A percentile compares a stretch with the other conserved stretches of the same genome.
Evolutionary conservation across 1,139 yeast species (phyloP).

Genomic region (Hyphopichia khmerensis): DNA sequence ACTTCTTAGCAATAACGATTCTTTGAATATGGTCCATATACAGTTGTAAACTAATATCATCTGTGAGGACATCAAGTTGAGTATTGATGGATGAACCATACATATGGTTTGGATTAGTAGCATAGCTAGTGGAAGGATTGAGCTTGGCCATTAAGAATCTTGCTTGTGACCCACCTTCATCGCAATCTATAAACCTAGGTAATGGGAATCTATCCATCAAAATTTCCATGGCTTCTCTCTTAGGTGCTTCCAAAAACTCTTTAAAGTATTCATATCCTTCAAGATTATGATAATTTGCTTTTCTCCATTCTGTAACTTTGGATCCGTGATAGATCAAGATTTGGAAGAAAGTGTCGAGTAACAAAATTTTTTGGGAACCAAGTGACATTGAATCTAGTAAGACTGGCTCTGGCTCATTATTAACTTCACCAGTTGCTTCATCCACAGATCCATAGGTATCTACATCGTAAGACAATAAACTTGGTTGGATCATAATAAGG

Average conservation of each 20-base stretch:
- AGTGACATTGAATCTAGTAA: conserved; percentile 68
- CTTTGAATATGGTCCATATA: conserved; percentile 60
- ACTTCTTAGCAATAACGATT: conserved; percentile 26
- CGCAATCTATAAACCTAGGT: conserved; percentile 72
- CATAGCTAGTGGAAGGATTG: conserved; percentile 69
- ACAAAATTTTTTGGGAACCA: conserved; percentile 56
- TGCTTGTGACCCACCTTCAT: conserved; percentile 78
- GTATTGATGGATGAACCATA: conserved; percentile 19
- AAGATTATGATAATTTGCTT: conserved; percentile 63
- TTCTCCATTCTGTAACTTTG: conserved; percentile 68
- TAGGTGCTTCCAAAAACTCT: conserved; percentile 62
- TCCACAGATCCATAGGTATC: conserved; percentile 48
- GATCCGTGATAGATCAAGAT: conserved; percentile 69
- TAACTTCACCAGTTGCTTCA: conserved; percentile 34
- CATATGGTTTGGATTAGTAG: conserved; percentile 36
- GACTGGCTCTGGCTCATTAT: conserved; percentile 54
- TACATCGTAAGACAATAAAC: conserved; percentile 63
- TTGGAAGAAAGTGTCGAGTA: conserved; percentile 75
- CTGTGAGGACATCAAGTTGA: conserved; percentile 54
- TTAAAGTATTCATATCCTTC: conserved; percentile 64
- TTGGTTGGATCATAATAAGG: conserved; percentile 75
- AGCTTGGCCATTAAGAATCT: conserved; percentile 72
- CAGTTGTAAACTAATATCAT: conserved; percentile 67
- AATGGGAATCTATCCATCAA: conserved; percentile 69
- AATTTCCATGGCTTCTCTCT: conserved; percentile 65